Base-by-base conservation (phyloP, 2,329 filamentous ascomycete species). In the Pseudocercospora crystallina region DNA sequence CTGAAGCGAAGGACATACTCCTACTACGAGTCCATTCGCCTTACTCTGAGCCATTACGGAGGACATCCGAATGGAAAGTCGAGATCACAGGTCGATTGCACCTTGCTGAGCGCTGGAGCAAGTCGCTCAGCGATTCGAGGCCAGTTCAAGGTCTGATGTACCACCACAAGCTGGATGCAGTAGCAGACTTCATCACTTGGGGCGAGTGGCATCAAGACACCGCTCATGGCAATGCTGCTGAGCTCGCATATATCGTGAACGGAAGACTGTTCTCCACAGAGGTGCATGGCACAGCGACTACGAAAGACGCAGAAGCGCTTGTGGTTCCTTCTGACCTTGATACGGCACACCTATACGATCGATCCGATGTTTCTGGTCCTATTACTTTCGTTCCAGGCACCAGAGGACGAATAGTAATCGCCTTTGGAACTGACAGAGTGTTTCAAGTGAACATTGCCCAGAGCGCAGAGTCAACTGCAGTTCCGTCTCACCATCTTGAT, bases 1-100 rank as follows among this genome's bases (percentile, higher is more conserved):
- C 73, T 39, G 73, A 75, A 34, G 65, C 71, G 35, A 73, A 72
- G 30, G 63, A 74, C 13, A 59, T 76, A 8, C 54, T 68, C 5
- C 53, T 75, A 7, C 14, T 75, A 4, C 53, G 56, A n/a, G 43
- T 75, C 11, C 51, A 64, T 9, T 71, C 74, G 4, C 72, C 73
- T 1, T 64, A 71, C 35, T 62, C 32, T 9, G 53, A 71, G 15
- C 59, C 64, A 9, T 40, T 61, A 30, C 43, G 45, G 5, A 32
- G 40, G 8, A 38, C 47, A 5, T 9, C 17, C 8, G 29, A 36
- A 1, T 67, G 65, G 63, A 35, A 47, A 15, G 51, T 43, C 30
- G 26, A 32, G n/a, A 40, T 58, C 8, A 42, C 13, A 26, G 15
- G 37, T 29, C 11, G 17, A 12, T 13, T 50, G 17, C 20, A 30